phyloP scores from a whole-genome alignment of 192 early-diverging fungal species.

The Dissophora ornata region DNA sequence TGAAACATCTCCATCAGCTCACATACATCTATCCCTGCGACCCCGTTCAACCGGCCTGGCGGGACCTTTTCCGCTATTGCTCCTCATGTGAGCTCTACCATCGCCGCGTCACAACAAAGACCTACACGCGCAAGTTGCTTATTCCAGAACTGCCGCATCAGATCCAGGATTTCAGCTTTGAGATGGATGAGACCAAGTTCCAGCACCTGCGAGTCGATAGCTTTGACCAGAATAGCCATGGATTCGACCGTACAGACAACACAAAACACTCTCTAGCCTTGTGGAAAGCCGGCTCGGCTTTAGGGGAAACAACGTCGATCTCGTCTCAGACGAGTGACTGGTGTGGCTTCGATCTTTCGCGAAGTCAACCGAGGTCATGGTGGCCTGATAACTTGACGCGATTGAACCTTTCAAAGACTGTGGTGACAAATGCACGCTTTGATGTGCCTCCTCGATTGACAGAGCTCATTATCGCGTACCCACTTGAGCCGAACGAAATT shows the following conservation, averaged over 20 bases:
- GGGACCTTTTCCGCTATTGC: constrained; percentile 38
- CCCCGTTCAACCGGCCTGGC: constrained; percentile 25
- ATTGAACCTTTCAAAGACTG: constrained; percentile 21
- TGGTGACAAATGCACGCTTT: constrained; percentile 7
- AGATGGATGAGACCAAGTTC: constrained; percentile 27
- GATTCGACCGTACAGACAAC: constrained; percentile 14
- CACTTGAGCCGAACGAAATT: constrained; percentile 21
- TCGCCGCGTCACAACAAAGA: constrained; percentile 23
- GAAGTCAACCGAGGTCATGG: constrained; percentile 8
- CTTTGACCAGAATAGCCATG: constrained; percentile 10
- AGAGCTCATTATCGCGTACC: constrained; percentile 27
- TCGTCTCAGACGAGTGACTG: neutral
- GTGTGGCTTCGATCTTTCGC: constrained; percentile 12
- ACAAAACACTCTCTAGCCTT: constrained; percentile 5
- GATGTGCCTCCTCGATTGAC: constrained; percentile 26
- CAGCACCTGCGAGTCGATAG: constrained; percentile 18
- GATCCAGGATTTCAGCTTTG: constrained; percentile 23
- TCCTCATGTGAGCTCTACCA: constrained; percentile 40
- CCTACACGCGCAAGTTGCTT: constrained; percentile 8
- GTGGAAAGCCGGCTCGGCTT: constrained; percentile 8
- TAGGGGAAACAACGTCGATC: neutral
- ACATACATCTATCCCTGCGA: constrained; percentile 31
- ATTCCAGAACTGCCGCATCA: constrained; percentile 32
- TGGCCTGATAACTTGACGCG: constrained; percentile 34
- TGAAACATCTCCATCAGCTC: constrained; percentile 7